Evolutionary conservation across 192 early-diverging fungal species (phyloP), one percentile per base, ranked within the genome.

Genomic region (Backusella westeae): DNA sequence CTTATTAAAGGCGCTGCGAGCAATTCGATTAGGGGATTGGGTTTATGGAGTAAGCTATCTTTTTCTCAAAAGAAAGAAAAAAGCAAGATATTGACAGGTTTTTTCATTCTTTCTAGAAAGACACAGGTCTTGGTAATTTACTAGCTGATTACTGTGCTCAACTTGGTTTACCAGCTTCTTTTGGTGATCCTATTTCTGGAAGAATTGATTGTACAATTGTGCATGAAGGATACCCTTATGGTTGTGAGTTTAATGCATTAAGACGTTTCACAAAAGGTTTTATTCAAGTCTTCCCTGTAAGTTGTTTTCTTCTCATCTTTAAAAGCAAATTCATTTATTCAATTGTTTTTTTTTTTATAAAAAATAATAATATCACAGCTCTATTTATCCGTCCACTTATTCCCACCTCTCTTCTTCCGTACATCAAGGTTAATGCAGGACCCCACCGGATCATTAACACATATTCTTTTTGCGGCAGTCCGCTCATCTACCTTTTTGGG

Each of bases 381-480:
- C 17, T 91, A 91, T 70, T 65, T 91, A n/a, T 88, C 89, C 17
- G 90, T 90, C 0, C 90, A 91, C 73, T 59, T 87, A 21, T 78
- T 89, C 41, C 90, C 90, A 19, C 85, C 89, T 26, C 67, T 91
- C 2, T 46, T 91, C 21, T 90, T 88, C 67, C 84, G 83, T 74
- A 80, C 80, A 9, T 68, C 76, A 34, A 81, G 75, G 36, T 78
- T 89, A 12, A 71, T 78, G 10, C 56, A 77, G 8, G 67, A 81
- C 38, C 84, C 84, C 10, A 26, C 83, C 1, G 41, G 36, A 10
- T 86, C 80, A 17, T 9, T 83, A 17, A 34, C 72, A 26, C 86
- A 86, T 6, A 84, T 87, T 1, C 71, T 88, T 4, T 49, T 82
- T 46, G 83, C 82, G 6, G 78, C 87, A 7, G 78, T 85, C 15